phyloP scores from a whole-genome alignment of 169 alveolate species.

The Toxoplasma gondii region DNA sequence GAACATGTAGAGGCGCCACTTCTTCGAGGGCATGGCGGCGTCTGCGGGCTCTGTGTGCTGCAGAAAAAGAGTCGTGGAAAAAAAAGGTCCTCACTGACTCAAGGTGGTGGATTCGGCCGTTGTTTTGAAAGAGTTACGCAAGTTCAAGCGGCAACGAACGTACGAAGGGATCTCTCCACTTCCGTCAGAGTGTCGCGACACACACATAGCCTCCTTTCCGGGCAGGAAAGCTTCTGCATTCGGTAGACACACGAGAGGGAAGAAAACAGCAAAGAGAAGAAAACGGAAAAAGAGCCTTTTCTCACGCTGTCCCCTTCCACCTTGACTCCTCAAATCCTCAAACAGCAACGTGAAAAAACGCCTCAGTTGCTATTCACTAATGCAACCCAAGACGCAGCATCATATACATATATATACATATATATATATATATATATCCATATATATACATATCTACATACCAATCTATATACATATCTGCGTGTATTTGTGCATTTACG shows the following conservation, averaged over 20 bases:
- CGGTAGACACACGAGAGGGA: neutral
- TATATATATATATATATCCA: no score
- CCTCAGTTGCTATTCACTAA: neutral
- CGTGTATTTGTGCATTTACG: neutral
- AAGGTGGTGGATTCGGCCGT: no score
- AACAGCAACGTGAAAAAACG: neutral
- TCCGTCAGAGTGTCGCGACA: no score
- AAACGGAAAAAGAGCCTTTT: neutral
- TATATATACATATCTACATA: no score
- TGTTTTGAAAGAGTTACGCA: no score
- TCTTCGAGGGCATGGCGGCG: conserved; percentile 77
- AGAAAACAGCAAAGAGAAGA: neutral
- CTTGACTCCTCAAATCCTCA: neutral
- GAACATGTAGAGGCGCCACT: conserved; percentile 87
- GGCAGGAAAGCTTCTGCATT: neutral
- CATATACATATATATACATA: no score
- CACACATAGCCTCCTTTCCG: no score
- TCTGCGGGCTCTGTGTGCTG: conserved; percentile 87
- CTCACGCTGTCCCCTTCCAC: neutral
- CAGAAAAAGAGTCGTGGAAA: neutral
- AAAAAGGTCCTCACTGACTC: neutral
- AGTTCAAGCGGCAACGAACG: no score
- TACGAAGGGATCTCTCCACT: no score
- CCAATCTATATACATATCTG: no score
- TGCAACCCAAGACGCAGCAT: neutral